A percentile compares a stretch with the other conserved stretches of the same genome.
Conservation (phyloP, 257 asterid species). For the Striga asiatica region DNA sequence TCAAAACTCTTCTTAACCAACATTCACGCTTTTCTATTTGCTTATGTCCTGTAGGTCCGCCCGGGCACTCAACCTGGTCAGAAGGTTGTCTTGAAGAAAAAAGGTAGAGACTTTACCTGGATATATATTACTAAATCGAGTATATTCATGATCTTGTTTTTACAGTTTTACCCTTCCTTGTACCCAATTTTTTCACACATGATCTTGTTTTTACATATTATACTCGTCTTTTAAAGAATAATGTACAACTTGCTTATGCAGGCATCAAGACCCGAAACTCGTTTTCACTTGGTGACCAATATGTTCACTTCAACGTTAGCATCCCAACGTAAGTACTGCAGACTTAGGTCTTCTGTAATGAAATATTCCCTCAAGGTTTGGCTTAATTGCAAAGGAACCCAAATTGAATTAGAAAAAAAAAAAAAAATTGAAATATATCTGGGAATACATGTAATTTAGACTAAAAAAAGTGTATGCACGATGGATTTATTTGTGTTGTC, state of each 20-base stretch:
- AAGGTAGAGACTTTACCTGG: slow-evolving; percentile 32
- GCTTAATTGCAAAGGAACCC: not conserved
- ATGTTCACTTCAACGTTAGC: slow-evolving; percentile 85
- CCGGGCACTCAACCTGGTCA: slow-evolving; percentile 97
- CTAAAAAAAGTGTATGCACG: too few species aligned
- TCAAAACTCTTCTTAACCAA: not conserved
- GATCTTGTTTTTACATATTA: not conserved
- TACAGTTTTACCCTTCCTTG: not conserved
- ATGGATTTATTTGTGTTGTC: not conserved
- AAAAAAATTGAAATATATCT: not conserved
- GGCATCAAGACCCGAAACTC: slow-evolving; percentile 75
- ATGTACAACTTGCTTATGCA: slow-evolving; percentile 22
- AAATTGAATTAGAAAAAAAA: not conserved
- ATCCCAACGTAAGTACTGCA: slow-evolving; percentile 61
- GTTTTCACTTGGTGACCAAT: slow-evolving; percentile 68
- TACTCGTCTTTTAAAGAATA: not conserved
- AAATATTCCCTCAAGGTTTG: not conserved
- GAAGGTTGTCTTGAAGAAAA: slow-evolving; percentile 73
- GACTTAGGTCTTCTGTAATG: not conserved
- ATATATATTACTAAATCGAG: not conserved
- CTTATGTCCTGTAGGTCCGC: slow-evolving; percentile 48
- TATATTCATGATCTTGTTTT: not conserved
- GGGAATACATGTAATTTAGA: not conserved
- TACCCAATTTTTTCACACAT: not conserved
- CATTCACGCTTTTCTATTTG: slow-evolving; percentile 2